Evolutionary conservation across 164 flowering plant species (phyloP), one percentile per base, ranked within the genome.

Genomic region (Santalum album): DNA sequence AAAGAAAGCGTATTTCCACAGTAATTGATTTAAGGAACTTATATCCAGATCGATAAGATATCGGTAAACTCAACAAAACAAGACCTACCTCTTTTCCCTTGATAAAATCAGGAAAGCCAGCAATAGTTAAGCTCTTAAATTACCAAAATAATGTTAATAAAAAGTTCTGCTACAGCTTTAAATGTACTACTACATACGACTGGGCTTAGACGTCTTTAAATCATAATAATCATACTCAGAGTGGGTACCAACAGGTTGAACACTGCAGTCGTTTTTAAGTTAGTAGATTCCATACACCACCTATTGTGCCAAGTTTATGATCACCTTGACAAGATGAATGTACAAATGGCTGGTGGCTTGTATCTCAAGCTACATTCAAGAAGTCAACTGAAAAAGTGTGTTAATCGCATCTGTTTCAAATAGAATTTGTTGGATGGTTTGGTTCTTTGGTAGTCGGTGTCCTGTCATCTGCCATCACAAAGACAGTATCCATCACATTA

Each of bases 281-380:
- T 17, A 55, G 69, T 27, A 52, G 48, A 45, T 52, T 38, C 36
- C 54, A 50, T 57, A 57, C 57, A 53, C 54, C 59, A 51, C 60
- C 39, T 42, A 56, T 53, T 49, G 49, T 38, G 42, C 42, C 9
- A 52, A 50, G 12, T 58, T 55, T 57, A 52, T 43, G 23, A 38
- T 29, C 64, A 59, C 57, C 67, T 58, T 57, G 46, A 46, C 9
- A 22, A 9, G 38, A 40, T 6, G 46, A n/a, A 58, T 62, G 51
- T 62, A 63, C 67, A 63, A 35, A 66, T 40, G 51, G 56, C 60
- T 40, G 51, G 56, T 12, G 53, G 40, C 1, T 58, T 27, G 18
- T 32, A 51, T 34, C n/a, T 14, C 21, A 2, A 25, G 44, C 19
- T 35, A 25, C 19, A 55, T 59, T 54, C 20, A 32, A 26, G 15